These are phyloP conservation scores for Kwoniella botswanensis DNA, from an alignment of 768 basidiomycete species.

Conservation along the genomic window DNA sequence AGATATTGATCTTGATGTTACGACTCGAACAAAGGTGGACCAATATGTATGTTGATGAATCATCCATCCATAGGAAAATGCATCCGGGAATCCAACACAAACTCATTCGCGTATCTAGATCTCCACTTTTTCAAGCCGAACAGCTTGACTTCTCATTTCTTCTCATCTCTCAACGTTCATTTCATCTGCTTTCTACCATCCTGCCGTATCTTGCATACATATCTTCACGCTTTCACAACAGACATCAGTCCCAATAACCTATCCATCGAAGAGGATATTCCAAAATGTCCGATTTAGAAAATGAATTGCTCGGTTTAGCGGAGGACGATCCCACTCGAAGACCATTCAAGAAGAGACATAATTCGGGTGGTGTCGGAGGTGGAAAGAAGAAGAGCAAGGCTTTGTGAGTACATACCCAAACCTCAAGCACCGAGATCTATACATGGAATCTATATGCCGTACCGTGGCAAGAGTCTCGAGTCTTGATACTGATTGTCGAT, in stretches of 20 bases:
- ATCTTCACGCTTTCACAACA: background rate
- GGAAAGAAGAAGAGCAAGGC: constrained; percentile 64
- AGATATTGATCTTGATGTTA: too few relatives aligned
- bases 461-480: background rate
- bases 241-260: background rate
- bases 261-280: background rate
- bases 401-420: constrained; percentile 45
- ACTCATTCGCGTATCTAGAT: constrained; percentile 15
- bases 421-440: background rate
- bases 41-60: background rate
- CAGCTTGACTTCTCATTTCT: background rate
- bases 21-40: background rate
- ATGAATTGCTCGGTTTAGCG: constrained; percentile 58
- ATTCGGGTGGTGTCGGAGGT: constrained; percentile 66
- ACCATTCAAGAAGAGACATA: constrained; percentile 20
- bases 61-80: background rate
- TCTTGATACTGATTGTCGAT: background rate
- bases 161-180: background rate
- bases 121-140: constrained; percentile 1
- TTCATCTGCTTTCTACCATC: background rate
- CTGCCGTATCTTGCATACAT: background rate
- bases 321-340: constrained; percentile 45
- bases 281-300: constrained; percentile 54
- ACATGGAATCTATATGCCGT: constrained; percentile 47
- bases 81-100: background rate